These are phyloP conservation scores for Zygotorulaspora florentina DNA, from an alignment of 805 yeast genomes.

Conservation along the genomic window DNA sequence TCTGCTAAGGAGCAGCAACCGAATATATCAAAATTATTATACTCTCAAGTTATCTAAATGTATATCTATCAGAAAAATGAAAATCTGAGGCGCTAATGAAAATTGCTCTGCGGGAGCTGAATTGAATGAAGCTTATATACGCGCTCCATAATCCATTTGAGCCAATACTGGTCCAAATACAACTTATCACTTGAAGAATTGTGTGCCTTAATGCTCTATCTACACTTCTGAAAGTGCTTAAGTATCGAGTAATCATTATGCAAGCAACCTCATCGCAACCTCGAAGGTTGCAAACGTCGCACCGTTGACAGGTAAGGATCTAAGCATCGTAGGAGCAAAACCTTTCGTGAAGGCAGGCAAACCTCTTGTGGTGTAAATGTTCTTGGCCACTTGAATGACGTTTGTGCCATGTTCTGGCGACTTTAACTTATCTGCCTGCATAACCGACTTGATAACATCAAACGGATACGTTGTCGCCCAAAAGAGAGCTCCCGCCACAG, in stretches of 20 bases:
- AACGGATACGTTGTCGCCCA: constrained; percentile 85
- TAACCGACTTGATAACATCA: constrained; percentile 84
- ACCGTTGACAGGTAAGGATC: constrained; percentile 98
- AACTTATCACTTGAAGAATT: no score
- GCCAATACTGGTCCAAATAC: no score
- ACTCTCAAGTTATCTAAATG: neutral
- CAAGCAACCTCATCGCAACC: constrained; percentile 69
- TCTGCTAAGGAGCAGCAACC: no score
- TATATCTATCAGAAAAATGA: neutral
- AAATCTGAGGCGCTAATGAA: neutral
- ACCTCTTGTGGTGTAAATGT: constrained; percentile 57
- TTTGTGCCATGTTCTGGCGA: constrained; percentile 58
- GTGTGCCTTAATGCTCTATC: no score
- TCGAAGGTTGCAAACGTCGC: constrained; percentile 95
- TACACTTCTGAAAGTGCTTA: no score
- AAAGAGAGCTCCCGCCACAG: constrained; percentile 81
- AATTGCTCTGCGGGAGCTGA: neutral
- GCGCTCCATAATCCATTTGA: no score
- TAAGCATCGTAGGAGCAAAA: constrained; percentile 82
- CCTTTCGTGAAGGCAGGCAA: constrained; percentile 81
- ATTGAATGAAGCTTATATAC: neutral
- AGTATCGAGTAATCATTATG: constrained; percentile 25
- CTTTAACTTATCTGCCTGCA: constrained; percentile 49
- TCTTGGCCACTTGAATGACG: constrained; percentile 47
- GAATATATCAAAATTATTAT: neutral